phyloP scores from a whole-genome alignment of 257 asterid species.

The Plantago elongata region DNA sequence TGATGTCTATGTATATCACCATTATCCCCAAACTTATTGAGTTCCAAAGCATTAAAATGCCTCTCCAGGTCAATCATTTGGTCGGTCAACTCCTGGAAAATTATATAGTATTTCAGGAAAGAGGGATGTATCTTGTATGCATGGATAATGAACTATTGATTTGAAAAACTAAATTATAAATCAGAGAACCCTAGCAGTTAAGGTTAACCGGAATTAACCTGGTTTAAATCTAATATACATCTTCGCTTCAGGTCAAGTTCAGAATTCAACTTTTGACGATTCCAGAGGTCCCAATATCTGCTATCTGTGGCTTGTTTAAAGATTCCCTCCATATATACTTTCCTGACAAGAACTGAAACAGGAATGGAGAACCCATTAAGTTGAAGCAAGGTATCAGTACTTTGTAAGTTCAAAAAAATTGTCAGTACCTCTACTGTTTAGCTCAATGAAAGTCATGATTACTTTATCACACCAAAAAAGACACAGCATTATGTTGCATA shows the following conservation, averaged over 20 bases:
- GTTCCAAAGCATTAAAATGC: constrained; percentile 78
- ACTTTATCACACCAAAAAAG: too few species aligned
- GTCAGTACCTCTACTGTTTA: too few species aligned
- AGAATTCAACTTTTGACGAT: constrained; percentile 75
- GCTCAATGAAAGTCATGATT: too few species aligned
- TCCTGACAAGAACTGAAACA: constrained; percentile 68
- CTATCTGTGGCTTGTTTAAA: constrained; percentile 81
- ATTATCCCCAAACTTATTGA: constrained; percentile 67
- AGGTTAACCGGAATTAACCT: constrained; percentile 39
- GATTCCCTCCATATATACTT: constrained; percentile 71
- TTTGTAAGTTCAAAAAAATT: background rate
- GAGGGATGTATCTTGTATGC: constrained; percentile 12
- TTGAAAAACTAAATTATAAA: constrained; percentile 3
- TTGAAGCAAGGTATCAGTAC: constrained; percentile 10
- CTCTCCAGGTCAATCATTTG: constrained; percentile 87
- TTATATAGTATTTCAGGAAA: background rate
- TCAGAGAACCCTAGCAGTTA: constrained; percentile 2
- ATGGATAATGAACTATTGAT: constrained; percentile 2
- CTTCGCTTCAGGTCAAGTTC: constrained; percentile 75
- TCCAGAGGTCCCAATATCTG: constrained; percentile 87
- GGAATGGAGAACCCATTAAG: constrained; percentile 19
- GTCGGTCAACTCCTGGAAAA: constrained; percentile 58
- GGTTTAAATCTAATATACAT: constrained; percentile 58
- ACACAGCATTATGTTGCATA: too few species aligned
- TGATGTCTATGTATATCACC: constrained; percentile 38